Evolutionary conservation across 2,329 filamentous ascomycete genomes (phyloP), one percentile per base, ranked within the genome.

Genomic region (Fusarium avenaceum): DNA sequence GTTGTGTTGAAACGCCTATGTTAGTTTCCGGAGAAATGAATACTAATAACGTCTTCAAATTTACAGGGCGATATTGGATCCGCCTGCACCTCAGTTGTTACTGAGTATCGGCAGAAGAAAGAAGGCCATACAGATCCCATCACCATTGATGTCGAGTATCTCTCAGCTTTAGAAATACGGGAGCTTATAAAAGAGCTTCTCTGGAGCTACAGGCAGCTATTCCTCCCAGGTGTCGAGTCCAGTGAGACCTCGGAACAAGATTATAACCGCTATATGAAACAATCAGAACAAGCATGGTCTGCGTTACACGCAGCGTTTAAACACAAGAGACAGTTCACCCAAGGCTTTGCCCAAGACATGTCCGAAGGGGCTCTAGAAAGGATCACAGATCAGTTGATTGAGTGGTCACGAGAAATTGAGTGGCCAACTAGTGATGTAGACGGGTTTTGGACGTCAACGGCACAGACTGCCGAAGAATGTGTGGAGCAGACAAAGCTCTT

Each of bases 251-350:
- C 68, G 6, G 60, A 61, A 11, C 62, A 70, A 11, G 75, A 78
- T 5, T 77, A 77, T 50, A 62, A 52, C 28, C 60, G 60, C 5
- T 75, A 69, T 22, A 62, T 71, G 53, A 54, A 67, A 22, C 71
- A 77, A 54, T 79, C 78, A 1, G 72, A 71, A n/a, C 64, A 86
- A 78, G 72, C 84, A 76, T 59, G 83, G 82, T 72, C 73, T 72
- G 69, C 80, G 67, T 52, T 81, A 26, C 50, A 76, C 53, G 70
- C 80, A 47, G 74, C 80, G 48, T 75, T 79, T 63, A 59, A 69
- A 10, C 75, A 79, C 52, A 64, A 76, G 22, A 33, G 44, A 9
- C 50, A 61, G 4, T 77, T 78, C 47, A 75, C 48, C 14, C 60
- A 71, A 33, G 42, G 54, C 0, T 63, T 72, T 26, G 57, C 72